Evolutionary conservation across 1,284 basidiomycete species (phyloP), one percentile per base, ranked within the genome.

Genomic region (Cutaneotrichosporon daszewskae): DNA sequence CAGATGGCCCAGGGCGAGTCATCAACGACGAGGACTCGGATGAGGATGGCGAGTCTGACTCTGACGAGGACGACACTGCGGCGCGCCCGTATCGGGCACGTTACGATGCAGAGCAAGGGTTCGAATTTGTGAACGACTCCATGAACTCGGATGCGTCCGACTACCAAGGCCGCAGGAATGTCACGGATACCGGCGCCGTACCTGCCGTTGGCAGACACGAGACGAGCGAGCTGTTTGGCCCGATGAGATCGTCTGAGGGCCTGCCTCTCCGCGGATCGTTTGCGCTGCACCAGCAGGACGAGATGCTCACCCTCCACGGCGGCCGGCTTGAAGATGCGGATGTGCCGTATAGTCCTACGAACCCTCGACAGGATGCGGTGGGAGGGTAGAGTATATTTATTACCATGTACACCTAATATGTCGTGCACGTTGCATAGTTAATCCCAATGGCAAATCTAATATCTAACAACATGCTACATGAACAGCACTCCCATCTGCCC

Each of bases 281-380:
- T 33, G 51, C 54, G 3, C 39, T 71, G 23, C 58, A 64, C 47
- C 58, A 58, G 29, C 57, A 55, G 35, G 71, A 71, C 32, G 71
- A 73, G 46, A 71, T 73, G 62, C 32, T 62, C 34, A 73, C 71
- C 5, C 70, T 60, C 33, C 58, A 66, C 45, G 66, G 68, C 20
- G 69, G 69, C 3, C 55, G 49, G 36, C 43, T 69, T 27, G 64
- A 65, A 43, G 67, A 69, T 49, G 67, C 67, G 5, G 27, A 25
- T 10, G 28, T 9, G 6, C 50, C 50, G 3, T 33, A 37, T n/a
- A 52, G 43, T 10, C 43, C 43, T 8, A 45, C 43, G 14, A n/a
- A n/a, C n/a, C n/a, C n/a, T n/a, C n/a, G n/a, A n/a, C n/a, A n/a
- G n/a, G n/a, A n/a, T n/a, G n/a, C n/a, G n/a, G n/a, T n/a, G n/a